Base-by-base conservation (phyloP, 73 alveolate species). In the Paramecium sexaurelia region DNA sequence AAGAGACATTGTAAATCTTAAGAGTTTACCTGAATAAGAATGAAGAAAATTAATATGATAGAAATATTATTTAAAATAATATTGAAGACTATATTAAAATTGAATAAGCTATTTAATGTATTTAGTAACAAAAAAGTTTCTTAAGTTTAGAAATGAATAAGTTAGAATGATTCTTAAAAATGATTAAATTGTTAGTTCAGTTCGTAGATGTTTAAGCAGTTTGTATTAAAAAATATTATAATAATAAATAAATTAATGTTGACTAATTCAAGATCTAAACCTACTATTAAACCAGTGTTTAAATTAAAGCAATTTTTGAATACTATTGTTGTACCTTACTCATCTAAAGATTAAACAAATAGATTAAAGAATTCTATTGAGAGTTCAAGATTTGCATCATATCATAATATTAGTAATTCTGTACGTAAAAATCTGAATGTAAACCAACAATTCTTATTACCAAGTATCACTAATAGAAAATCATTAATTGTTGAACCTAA, bases 91-190 rank as follows among this genome's bases (percentile, higher is more conserved):
- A 98, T 92, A 98, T 98, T 99, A 91, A 95, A 89, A 98, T 97
- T 75, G 99, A 98, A 94, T 96, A 97, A 88, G 99, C 98, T 55
- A 97, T 98, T 56, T 99, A 98, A 96, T 99, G 99, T 20, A 92
- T 98, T 87, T 98, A 69, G 99, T 98, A 68, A 96, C 99, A 40
- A 92, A 95, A n/a, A 61, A 94, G 99, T 69, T 99, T 99, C 11
- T 93, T 98, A 51, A 95, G 95, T 57, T 95, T 98, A 91, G 99
- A 99, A 67, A 98, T 99, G 99, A 98, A 92, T 97, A 99, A 57
- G 99, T 97, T 36, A 96, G 99, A 71, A 97, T 98, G 99, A 98
- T 98, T 69, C 97, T 98, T 69, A 98, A 98, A 94, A 98, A 97
- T 87, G 99, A 98, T 93, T 99, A 98, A 94, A 96, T 98, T 84